A percentile compares a stretch with the other conserved stretches of the same genome.
These are phyloP conservation scores for Rubroboletus satanas DNA, from an alignment of 768 basidiomycete species.

Conservation along the genomic window DNA sequence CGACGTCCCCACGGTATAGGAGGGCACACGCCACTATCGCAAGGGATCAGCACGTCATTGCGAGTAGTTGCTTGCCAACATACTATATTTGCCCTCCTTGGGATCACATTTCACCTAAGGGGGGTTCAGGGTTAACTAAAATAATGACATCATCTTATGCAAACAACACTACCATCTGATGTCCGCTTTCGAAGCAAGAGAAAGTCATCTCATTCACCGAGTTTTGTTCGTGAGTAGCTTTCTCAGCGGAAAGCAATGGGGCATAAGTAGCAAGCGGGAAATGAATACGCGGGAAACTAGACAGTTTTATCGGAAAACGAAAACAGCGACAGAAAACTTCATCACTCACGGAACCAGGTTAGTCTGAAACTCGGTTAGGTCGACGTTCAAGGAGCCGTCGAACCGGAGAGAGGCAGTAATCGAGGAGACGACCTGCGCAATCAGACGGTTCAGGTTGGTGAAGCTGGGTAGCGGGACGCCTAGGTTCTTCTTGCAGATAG, in stretches of 20 bases:
- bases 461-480: conserved; percentile 83
- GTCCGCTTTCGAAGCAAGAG: conserved; percentile 94
- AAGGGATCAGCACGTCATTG: conserved; percentile 13
- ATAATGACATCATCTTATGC: neutral
- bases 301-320: conserved; percentile 2
- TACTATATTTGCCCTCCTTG: conserved; percentile 97
- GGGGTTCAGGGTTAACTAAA: conserved; percentile 1
- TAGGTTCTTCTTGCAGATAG: conserved; percentile 97
- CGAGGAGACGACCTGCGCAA: conserved; percentile 98
- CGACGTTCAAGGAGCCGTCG: conserved; percentile 96
- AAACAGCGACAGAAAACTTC: neutral
- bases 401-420: conserved; percentile 96
- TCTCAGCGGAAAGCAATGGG: conserved; percentile 91
- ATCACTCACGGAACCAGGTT: conserved; percentile 89
- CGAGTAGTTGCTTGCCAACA: conserved; percentile 27
- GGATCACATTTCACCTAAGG: conserved; percentile 79
- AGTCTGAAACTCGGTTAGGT: conserved; percentile 97
- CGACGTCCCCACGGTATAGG: conserved; percentile 94
- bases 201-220: conserved; percentile 98
- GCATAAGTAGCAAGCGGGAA: conserved; percentile 97
- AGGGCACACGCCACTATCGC: conserved; percentile 81
- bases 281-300: conserved; percentile 94
- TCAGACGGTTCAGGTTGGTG: conserved; percentile 91
- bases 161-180: conserved; percentile 72
- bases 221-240: conserved; percentile 95